Conservation (phyloP, 345 rosid genomes). For the Salix exigua region DNA sequence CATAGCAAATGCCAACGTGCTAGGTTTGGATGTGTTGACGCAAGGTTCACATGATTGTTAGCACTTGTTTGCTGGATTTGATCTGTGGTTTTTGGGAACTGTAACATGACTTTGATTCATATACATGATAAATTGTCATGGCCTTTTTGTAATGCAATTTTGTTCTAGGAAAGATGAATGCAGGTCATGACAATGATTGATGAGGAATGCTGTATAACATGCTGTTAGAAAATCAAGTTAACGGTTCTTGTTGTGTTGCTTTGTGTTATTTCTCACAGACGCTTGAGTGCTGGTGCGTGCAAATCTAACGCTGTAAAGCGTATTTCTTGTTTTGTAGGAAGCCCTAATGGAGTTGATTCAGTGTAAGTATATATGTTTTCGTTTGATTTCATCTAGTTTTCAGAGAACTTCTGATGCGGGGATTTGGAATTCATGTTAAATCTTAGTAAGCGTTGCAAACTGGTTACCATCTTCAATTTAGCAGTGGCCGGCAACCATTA, state of each 20-base stretch:
- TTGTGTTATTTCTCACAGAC: background rate
- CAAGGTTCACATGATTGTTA: background rate
- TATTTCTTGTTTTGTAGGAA: too few relatives aligned
- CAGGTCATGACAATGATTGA: background rate
- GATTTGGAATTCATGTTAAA: background rate
- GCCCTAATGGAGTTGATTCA: background rate
- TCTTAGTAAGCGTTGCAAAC: too few relatives aligned
- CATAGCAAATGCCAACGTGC: background rate
- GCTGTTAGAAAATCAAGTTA: background rate
- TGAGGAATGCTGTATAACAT: too few relatives aligned
- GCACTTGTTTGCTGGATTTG: background rate
- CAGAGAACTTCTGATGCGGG: too few relatives aligned
- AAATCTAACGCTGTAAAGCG: too few relatives aligned
- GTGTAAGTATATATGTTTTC: too few relatives aligned
- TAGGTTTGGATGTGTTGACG: background rate
- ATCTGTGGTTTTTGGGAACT: background rate
- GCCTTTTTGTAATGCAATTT: background rate
- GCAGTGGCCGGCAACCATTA: background rate
- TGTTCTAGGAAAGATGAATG: background rate
- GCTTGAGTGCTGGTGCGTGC: too few relatives aligned
- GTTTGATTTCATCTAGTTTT: too few relatives aligned
- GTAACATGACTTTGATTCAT: background rate
- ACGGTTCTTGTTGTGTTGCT: background rate
- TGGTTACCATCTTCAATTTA: background rate
- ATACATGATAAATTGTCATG: background rate